Percentiles rank a stretch among this genome's conserved stretches.
Conservation (phyloP, 2,329 filamentous ascomycete genomes). For the Phyllosticta ampelicida region DNA sequence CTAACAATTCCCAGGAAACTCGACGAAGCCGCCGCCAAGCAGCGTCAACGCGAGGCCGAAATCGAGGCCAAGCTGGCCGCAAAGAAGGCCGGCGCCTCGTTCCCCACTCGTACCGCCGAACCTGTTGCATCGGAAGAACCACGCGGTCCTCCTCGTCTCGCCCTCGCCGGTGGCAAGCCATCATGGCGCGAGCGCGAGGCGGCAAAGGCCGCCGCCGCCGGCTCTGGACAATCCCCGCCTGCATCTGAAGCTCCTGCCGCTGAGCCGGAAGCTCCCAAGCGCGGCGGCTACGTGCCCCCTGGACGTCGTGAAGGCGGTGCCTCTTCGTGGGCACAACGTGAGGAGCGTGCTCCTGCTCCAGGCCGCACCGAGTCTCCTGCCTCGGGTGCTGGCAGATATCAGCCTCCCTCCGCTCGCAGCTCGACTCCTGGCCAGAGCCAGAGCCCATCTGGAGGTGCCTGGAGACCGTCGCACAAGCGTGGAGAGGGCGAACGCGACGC, state of each 20-base stretch:
- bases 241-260: slow-evolving; percentile 24
- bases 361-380: slow-evolving; percentile 23
- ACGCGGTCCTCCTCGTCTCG: slow-evolving; percentile 50
- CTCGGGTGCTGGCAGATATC: slow-evolving; percentile 14
- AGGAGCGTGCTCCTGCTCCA: slow-evolving; percentile 22
- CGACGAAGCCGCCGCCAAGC: slow-evolving; percentile 52
- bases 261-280: slow-evolving; percentile 27
- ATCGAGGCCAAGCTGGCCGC: slow-evolving; percentile 63
- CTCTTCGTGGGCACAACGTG: slow-evolving; percentile 28
- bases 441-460: slow-evolving; percentile 9
- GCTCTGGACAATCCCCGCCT: slow-evolving; percentile 17
- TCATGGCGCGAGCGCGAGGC: slow-evolving; percentile 67
- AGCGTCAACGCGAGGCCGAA: slow-evolving; percentile 75
- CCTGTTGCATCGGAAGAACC: slow-evolving; percentile 34
- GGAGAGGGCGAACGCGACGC: slow-evolving; percentile 11
- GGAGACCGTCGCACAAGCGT: slow-evolving; percentile 10
- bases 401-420: slow-evolving; percentile 1
- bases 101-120: slow-evolving; percentile 15
- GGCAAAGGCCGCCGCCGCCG: slow-evolving; percentile 26
- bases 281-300: slow-evolving; percentile 36
- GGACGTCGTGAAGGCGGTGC: slow-evolving; percentile 29
- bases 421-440: not conserved
- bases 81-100: slow-evolving; percentile 35
- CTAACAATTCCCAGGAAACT: slow-evolving; percentile 43
- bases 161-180: slow-evolving; percentile 51